Evolutionary conservation across 495 filamentous ascomycete species (phyloP).

Genomic region (Trichodelitschia bisporula): DNA sequence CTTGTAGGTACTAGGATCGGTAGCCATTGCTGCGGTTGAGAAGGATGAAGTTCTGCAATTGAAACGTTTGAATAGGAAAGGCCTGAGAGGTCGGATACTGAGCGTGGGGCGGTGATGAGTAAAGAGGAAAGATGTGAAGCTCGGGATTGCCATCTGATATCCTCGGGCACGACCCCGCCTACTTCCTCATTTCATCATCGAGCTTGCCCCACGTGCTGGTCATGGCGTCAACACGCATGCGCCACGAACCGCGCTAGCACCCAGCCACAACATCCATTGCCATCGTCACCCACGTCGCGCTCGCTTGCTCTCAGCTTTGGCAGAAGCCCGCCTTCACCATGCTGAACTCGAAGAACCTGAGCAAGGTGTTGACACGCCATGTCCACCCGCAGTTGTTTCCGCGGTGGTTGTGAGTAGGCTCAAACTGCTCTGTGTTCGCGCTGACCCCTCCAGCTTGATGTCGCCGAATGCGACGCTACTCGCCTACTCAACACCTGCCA

Average conservation of each 20-base stretch:
- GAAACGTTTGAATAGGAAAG: not conserved
- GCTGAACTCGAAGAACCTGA: constrained; percentile 16
- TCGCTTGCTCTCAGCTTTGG: too few relatives aligned
- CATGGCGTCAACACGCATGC: too few relatives aligned
- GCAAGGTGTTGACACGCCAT: constrained; percentile 17
- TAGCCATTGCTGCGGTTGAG: constrained; percentile 32
- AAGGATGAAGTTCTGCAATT: not conserved
- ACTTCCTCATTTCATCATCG: not conserved
- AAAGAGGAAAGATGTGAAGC: not conserved
- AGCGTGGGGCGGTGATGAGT: not conserved
- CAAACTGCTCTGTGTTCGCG: constrained; percentile 1
- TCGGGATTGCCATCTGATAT: not conserved
- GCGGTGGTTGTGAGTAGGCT: constrained; percentile 14
- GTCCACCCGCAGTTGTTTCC: constrained; percentile 15
- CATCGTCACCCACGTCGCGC: too few relatives aligned
- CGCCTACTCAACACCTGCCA: constrained; percentile 15
- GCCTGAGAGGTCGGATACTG: not conserved
- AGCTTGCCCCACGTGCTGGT: too few relatives aligned
- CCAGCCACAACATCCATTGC: too few relatives aligned
- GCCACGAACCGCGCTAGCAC: too few relatives aligned
- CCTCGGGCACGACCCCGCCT: not conserved
- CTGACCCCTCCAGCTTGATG: constrained; percentile 10
- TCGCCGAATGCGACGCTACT: constrained; percentile 18
- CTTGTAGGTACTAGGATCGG: constrained; percentile 63
- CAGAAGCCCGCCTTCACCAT: constrained; percentile 8